phyloP scores from a whole-genome alignment of 495 filamentous ascomycete genomes.

The Neurospora cerealis region DNA sequence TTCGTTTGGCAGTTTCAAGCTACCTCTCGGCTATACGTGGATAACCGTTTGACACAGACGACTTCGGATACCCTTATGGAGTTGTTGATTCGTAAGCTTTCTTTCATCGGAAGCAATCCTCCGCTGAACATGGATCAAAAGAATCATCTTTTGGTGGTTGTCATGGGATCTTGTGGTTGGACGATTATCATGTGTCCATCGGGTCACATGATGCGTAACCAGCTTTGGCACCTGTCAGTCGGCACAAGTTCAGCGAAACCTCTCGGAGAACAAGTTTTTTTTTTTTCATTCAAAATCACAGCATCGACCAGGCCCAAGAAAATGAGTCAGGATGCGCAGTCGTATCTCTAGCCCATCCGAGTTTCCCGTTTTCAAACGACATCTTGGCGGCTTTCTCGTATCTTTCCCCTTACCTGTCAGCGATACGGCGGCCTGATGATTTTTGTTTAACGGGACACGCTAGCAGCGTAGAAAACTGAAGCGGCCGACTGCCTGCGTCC shows the following conservation, averaged over 20 bases:
- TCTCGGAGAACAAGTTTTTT: background rate
- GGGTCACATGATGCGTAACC: background rate
- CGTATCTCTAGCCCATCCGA: background rate
- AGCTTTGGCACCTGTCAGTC: background rate
- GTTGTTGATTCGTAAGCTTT: background rate
- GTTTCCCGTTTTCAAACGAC: background rate
- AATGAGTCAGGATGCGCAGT: background rate
- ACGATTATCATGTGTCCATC: background rate
- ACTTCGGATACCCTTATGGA: background rate
- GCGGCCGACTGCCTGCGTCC: background rate
- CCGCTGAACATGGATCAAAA: background rate
- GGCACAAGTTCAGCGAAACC: background rate
- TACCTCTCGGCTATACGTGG: background rate
- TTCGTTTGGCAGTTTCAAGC: background rate
- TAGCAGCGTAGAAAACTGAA: background rate
- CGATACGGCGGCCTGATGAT: background rate
- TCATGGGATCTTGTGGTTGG: background rate
- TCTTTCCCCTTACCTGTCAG: background rate
- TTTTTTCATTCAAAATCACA: background rate
- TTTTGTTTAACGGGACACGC: background rate
- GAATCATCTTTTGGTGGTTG: background rate
- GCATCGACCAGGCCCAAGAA: background rate
- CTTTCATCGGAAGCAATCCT: background rate
- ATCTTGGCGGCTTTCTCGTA: background rate
- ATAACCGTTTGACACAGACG: background rate